Evolutionary conservation across 2,329 filamentous ascomycete species (phyloP), one percentile per base, ranked within the genome.

Genomic region (Ascosphaera apis): DNA sequence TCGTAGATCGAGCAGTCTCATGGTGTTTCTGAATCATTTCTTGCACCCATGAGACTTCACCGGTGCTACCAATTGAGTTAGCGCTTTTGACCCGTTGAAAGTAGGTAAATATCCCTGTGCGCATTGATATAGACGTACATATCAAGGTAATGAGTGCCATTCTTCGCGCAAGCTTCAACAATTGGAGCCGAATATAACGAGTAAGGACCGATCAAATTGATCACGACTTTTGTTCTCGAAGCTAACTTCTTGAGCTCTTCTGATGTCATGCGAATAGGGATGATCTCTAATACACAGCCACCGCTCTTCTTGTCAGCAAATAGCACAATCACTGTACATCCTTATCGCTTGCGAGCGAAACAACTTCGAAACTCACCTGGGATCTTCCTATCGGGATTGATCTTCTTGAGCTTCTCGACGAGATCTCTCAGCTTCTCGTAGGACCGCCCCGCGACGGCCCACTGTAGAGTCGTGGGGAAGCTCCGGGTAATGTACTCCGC

Each of bases 401-500:
- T 47, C 38, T 57, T 51, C 46, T 72, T 71, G 50, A 84, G 65
- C 37, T 79, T 70, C 36, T 71, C 60, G 5, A 72, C 69, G 8
- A 93, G 55, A 30, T 58, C 56, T 44, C 76, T 66, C 3, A 95
- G 65, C 53, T 92, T 92, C 34, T 63, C 59, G 34, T 65, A 60
- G n/a, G 79, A 84, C 17, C 84, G 76, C 19, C 84, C 84, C 33
- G 82, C 80, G 37, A 93, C 62, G 11, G 81, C 84, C 84, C 84
- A 93, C 60, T 72, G 82, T 41, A 91, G 54, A 50, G 81, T 69
- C 13, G 76, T 80, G 0, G 83, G 77, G 1, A 82, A 61, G 43
- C 69, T 58, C 11, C 64, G 65, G 36, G 72, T 65, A 47, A 92
- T 76, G 53, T 88, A 72, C 52, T 91, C 74, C 18, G 75, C 74